A percentile compares a stretch with the other conserved stretches of the same genome.
These are phyloP conservation scores for Lichtheimia hyalospora DNA, from an alignment of 371 early-diverging fungal genomes.

Conservation along the genomic window DNA sequence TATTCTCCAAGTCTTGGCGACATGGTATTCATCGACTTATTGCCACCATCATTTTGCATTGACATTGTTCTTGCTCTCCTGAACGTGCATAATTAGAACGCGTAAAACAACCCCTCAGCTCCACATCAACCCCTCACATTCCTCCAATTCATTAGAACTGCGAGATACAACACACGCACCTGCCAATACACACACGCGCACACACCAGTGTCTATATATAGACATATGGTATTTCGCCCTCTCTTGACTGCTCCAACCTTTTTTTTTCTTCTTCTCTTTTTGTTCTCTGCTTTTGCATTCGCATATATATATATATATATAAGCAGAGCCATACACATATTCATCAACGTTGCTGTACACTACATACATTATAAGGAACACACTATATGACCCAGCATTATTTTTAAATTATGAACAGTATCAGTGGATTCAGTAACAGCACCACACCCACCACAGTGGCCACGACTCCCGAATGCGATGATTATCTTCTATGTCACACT, in stretches of 20 bases:
- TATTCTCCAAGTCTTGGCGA: too few species aligned
- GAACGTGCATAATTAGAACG: constrained; percentile 1
- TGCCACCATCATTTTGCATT: too few species aligned
- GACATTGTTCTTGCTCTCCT: neutral
- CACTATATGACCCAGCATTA: neutral
- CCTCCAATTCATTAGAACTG: neutral
- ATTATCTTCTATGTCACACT: neutral
- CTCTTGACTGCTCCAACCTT: neutral
- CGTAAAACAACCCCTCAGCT: neutral
- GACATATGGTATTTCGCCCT: neutral
- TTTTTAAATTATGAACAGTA: neutral
- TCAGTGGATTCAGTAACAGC: neutral
- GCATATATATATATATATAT: constrained; percentile 1
- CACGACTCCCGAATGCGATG: neutral
- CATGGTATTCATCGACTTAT: too few species aligned
- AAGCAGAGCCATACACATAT: neutral
- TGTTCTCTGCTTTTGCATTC: neutral
- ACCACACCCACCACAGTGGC: constrained; percentile 1
- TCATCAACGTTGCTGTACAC: neutral
- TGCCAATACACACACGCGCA: too few species aligned
- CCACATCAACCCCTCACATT: neutral
- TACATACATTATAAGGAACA: neutral
- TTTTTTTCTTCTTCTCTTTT: neutral
- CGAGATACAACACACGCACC: neutral
- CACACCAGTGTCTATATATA: neutral